Conservation (phyloP, 345 rosid species). For the Syzygium jambos region DNA sequence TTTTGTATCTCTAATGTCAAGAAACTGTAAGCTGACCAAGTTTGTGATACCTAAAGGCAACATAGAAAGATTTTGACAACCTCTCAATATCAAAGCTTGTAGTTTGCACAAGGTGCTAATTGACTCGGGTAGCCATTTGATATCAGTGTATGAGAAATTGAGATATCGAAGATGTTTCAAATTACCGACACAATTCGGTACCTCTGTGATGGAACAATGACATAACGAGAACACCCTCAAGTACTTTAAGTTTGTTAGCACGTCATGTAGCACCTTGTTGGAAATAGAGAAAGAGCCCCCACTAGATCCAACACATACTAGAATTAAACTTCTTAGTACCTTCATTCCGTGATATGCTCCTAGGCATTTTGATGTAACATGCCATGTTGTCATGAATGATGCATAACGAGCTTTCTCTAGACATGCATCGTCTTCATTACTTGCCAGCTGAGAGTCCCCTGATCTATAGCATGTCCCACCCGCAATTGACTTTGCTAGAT, state of each 20-base stretch:
- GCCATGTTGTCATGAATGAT: neutral
- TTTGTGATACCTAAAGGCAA: neutral
- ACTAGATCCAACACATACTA: accelerated
- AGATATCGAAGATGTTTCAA: neutral
- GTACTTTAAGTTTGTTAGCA: no score
- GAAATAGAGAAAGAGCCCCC: neutral
- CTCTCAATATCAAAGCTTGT: neutral
- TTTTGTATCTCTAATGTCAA: neutral
- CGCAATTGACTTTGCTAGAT: neutral
- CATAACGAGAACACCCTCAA: neutral
- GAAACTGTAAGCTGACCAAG: neutral
- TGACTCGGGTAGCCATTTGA: neutral
- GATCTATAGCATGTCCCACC: neutral
- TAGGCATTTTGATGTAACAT: neutral
- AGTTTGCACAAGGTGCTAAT: neutral
- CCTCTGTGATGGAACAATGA: neutral
- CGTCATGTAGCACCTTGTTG: neutral
- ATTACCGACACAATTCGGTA: neutral
- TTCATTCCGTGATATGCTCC: neutral
- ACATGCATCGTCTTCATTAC: neutral
- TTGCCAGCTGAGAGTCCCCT: neutral
- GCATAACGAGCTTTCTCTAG: neutral
- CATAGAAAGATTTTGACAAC: neutral
- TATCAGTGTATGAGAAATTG: neutral
- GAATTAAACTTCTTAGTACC: neutral